Evolutionary conservation across 192 early-diverging fungal species (phyloP).

Genomic region (Lunasporangiospora selenospora): DNA sequence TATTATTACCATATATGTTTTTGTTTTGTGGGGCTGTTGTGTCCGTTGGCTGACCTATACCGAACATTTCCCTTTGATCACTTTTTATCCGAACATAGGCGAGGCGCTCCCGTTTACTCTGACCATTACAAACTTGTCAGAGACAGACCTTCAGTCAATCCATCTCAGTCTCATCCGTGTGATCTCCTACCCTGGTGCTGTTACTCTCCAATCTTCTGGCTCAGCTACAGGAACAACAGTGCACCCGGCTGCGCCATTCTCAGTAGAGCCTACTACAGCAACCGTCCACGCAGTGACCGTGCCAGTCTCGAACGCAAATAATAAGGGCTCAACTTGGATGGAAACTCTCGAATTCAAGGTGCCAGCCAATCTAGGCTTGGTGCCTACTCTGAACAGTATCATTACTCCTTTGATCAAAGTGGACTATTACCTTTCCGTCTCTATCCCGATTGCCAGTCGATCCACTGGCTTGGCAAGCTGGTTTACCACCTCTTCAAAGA

Average conservation of each 20-base stretch:
- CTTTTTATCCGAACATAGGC: no score
- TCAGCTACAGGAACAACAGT: no score
- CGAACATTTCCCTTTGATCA: no score
- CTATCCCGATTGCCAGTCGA: constrained; percentile 26
- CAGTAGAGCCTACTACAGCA: not conserved
- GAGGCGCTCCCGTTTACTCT: constrained; percentile 25
- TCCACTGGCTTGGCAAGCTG: constrained; percentile 27
- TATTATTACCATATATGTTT: not conserved
- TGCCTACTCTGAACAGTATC: constrained; percentile 40
- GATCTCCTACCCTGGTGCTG: constrained; percentile 21
- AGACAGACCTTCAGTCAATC: constrained; percentile 20
- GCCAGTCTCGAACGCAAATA: constrained; percentile 20
- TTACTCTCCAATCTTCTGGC: no score
- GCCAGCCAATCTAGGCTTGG: constrained; percentile 26
- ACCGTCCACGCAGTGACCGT: constrained; percentile 24
- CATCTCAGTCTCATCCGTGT: constrained; percentile 28
- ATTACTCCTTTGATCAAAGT: constrained; percentile 43
- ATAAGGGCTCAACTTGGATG: constrained; percentile 28
- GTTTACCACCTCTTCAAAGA: constrained; percentile 28
- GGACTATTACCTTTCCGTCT: constrained; percentile 36
- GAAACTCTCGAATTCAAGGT: constrained; percentile 28
- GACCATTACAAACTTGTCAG: constrained; percentile 33
- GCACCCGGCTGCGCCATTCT: not conserved
- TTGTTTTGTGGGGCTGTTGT: no score
- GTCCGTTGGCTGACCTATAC: no score